These are phyloP conservation scores for Xylariaceae sp. DNA, from an alignment of 2,329 filamentous ascomycete genomes.

Conservation along the genomic window DNA sequence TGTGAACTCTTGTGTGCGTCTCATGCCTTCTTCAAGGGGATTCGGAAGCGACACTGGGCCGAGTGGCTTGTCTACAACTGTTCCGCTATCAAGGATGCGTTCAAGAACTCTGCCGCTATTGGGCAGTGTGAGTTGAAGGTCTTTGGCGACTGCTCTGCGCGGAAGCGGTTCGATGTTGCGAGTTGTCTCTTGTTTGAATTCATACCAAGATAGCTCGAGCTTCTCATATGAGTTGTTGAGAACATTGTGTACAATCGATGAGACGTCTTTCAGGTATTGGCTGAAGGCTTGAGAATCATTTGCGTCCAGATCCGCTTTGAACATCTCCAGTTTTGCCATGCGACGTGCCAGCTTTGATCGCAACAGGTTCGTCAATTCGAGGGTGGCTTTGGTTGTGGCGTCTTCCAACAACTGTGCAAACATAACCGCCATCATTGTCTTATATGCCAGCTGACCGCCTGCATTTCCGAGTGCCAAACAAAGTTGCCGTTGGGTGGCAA, in stretches of 20 bases:
- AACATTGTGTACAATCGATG: slow-evolving; percentile 24
- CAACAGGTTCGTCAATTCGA: slow-evolving; percentile 37
- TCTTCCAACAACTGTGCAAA: slow-evolving; percentile 45
- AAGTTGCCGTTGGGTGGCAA: slow-evolving; percentile 52
- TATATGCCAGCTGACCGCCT: slow-evolving; percentile 49
- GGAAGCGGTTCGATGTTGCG: slow-evolving; percentile 42
- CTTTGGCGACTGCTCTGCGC: slow-evolving; percentile 27
- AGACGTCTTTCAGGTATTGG: slow-evolving; percentile 32
- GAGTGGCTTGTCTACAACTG: background rate
- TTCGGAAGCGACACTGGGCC: slow-evolving; percentile 16
- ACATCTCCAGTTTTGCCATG: slow-evolving; percentile 53
- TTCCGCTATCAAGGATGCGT: slow-evolving; percentile 6
- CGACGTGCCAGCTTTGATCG: slow-evolving; percentile 53
- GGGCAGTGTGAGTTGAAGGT: slow-evolving; percentile 35
- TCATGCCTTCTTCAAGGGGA: slow-evolving; percentile 18
- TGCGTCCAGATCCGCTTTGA: background rate
- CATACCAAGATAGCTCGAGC: slow-evolving; percentile 36
- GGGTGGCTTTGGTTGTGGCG: slow-evolving; percentile 18
- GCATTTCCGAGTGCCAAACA: slow-evolving; percentile 36
- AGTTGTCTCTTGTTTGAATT: slow-evolving; percentile 34
- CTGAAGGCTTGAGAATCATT: background rate
- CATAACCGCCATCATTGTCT: slow-evolving; percentile 50
- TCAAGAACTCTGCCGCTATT: slow-evolving; percentile 38
- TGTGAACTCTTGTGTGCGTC: slow-evolving; percentile 23
- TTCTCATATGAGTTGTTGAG: slow-evolving; percentile 28